Percentiles rank a stretch among this genome's conserved stretches.
phyloP scores from a whole-genome alignment of 2,329 filamentous ascomycete species.

The Corinectria fuckeliana region DNA sequence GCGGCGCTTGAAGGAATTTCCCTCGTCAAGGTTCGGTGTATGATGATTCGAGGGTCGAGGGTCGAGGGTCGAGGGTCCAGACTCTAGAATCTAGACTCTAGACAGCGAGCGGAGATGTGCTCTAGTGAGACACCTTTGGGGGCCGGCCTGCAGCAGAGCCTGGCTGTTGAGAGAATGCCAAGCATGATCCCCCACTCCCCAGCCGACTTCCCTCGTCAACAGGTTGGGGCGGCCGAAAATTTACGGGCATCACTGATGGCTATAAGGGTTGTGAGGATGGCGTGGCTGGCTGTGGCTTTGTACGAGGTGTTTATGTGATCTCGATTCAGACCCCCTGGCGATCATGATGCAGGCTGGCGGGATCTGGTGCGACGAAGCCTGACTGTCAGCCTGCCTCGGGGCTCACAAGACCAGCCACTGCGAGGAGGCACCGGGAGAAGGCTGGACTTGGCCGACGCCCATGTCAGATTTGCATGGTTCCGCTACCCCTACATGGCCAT shows the following conservation, averaged over 20 bases:
- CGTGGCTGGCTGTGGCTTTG: constrained; percentile 1
- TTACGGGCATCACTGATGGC: constrained; percentile 4
- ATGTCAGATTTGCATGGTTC: not conserved
- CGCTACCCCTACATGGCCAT: not conserved
- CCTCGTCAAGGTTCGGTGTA: not conserved
- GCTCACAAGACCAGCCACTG: constrained; percentile 21
- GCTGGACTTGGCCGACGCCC: not conserved
- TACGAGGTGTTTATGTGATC: constrained; percentile 25
- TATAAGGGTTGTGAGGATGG: not conserved
- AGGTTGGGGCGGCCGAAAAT: not conserved
- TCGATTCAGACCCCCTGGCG: constrained; percentile 33
- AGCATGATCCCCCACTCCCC: not conserved
- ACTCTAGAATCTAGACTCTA: not conserved
- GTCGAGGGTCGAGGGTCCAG: not conserved
- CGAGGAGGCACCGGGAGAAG: not conserved
- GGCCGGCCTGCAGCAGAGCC: not conserved
- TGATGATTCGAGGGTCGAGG: not conserved
- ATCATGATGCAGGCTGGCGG: constrained; percentile 30
- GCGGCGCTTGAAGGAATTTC: not conserved
- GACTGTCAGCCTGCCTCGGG: constrained; percentile 22
- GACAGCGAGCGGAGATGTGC: not conserved
- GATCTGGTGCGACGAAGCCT: constrained; percentile 34
- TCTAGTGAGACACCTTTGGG: constrained; percentile 5
- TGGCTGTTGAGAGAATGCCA: constrained; percentile 1
- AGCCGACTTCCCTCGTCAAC: not conserved